Percentiles rank a stretch among this genome's conserved stretches.
Evolutionary conservation across 306 rosid species (phyloP).

Genomic region (Macrotyloma uniflorum): DNA sequence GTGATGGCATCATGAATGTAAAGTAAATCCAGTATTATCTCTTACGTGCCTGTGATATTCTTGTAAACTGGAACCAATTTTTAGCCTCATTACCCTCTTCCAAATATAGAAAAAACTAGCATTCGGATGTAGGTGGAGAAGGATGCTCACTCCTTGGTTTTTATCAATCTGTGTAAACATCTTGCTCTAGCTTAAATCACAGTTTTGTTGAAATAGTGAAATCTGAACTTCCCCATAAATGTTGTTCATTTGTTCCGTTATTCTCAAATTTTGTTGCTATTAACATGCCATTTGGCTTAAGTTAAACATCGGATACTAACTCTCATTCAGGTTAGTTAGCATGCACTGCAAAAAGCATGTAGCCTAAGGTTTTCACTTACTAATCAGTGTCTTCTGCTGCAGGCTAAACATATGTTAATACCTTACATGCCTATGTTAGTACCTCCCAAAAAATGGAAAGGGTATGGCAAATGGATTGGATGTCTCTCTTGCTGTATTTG

Average conservation of each 20-base stretch:
- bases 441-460: constrained; percentile 91
- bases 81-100: background rate
- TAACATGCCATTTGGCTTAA: constrained; percentile 10
- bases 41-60: background rate
- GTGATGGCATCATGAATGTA: constrained; percentile 3
- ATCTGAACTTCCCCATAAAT: background rate
- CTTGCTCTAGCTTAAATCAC: background rate
- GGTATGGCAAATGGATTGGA: constrained; percentile 53
- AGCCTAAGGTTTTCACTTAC: constrained; percentile 26
- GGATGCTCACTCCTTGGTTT: background rate
- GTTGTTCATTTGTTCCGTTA: background rate
- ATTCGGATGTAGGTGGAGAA: constrained; percentile 2
- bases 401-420: constrained; percentile 81
- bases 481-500: constrained; percentile 28
- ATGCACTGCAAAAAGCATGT: background rate
- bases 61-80: background rate
- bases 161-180: background rate
- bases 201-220: constrained; percentile 11
- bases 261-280: constrained; percentile 20
- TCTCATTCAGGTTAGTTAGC: background rate
- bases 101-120: background rate
- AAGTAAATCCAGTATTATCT: constrained; percentile 27
- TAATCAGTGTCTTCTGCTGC: constrained; percentile 40
- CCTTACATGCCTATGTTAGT: constrained; percentile 90
- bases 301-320: background rate